These are phyloP conservation scores for Melastoma malabathricum DNA, from an alignment of 345 rosid genomes.

Conservation along the genomic window DNA sequence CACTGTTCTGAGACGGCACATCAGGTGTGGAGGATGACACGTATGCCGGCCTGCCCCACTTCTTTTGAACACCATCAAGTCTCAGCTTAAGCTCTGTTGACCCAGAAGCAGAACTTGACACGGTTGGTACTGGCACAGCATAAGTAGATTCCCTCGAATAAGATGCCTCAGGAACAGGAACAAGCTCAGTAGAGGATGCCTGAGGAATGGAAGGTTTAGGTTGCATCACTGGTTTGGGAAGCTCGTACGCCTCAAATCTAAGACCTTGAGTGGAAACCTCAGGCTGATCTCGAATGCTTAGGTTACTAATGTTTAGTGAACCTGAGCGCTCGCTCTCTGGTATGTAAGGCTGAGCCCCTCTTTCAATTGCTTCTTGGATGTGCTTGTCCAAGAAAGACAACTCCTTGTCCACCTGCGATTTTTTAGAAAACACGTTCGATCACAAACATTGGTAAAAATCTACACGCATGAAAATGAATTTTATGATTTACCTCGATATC, in stretches of 20 bases:
- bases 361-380: conserved; percentile 58
- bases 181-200: conserved; percentile 47
- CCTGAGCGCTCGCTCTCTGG: conserved; percentile 69
- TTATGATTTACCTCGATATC: conserved; percentile 60
- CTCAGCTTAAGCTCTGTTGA: conserved; percentile 61
- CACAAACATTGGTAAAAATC: not conserved
- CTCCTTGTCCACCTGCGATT: conserved; percentile 62
- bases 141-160: conserved; percentile 42
- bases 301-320: conserved; percentile 28
- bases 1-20: conserved; percentile 34
- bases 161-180: conserved; percentile 56
- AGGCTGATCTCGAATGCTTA: conserved; percentile 45
- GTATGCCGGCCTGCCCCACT: conserved; percentile 76
- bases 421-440: not conserved
- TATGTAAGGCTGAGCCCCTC: conserved; percentile 74
- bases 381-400: conserved; percentile 67
- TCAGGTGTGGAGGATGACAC: conserved; percentile 33
- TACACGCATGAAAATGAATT: not conserved
- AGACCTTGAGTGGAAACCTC: conserved; percentile 64
- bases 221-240: conserved; percentile 42
- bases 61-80: conserved; percentile 90
- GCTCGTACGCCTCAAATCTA: conserved; percentile 91
- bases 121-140: conserved; percentile 26
- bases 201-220: conserved; percentile 23
- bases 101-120: conserved; percentile 40